Evolutionary conservation across 257 asterid species (phyloP).

Genomic region (Oldenlandia corymbosa): DNA sequence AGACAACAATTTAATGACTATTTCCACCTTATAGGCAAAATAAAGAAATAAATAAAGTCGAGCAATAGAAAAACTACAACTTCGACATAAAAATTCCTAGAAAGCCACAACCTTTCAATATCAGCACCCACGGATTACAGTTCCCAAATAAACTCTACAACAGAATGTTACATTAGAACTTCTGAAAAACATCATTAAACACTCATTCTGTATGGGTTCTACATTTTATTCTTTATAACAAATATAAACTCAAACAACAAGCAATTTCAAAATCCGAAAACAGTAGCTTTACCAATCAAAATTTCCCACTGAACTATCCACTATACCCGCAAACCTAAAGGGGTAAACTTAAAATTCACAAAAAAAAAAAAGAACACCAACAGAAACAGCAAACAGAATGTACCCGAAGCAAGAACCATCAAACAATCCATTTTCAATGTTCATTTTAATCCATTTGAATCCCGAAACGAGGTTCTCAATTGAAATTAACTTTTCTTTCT

Average conservation of each 20-base stretch:
- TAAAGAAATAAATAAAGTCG: neutral
- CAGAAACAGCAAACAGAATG: neutral
- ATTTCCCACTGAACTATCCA: neutral
- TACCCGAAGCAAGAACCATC: too few relatives aligned
- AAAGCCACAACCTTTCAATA: neutral
- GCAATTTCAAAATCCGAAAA: too few relatives aligned
- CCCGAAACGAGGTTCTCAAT: too few relatives aligned
- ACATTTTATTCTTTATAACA: neutral
- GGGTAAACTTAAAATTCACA: neutral
- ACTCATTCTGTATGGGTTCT: neutral
- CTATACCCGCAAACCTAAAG: neutral
- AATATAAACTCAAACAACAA: neutral
- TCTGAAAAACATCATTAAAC: neutral
- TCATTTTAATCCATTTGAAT: too few relatives aligned
- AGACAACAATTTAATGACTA: neutral
- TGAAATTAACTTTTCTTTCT: too few relatives aligned
- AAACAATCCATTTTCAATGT: too few relatives aligned
- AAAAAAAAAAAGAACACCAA: neutral
- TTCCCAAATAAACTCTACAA: neutral
- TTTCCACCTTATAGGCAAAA: neutral
- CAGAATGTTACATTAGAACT: neutral
- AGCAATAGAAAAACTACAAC: neutral
- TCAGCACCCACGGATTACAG: neutral
- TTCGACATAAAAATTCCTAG: neutral
- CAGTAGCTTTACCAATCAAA: neutral